Conservation (phyloP, 345 rosid genomes). For the rapeseed (Brassica napus) region Da-Ae NC_063451.1:30631001-30631500, state of each 20-base stretch:
- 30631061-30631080: not conserved
- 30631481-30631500: conserved; percentile 93
- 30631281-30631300: too few relatives aligned
- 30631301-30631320: not conserved
- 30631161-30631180: not conserved
- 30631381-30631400: conserved; percentile 7
- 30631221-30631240: too few relatives aligned
- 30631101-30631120: not conserved
- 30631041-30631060: not conserved
- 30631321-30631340: not conserved
- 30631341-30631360: not conserved
- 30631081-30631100: not conserved
- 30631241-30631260: too few relatives aligned
- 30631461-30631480: conserved; percentile 95
- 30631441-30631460: conserved; percentile 98
- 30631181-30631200: too few relatives aligned
- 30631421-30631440: conserved; percentile 90
- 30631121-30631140: not conserved
- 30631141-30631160: not conserved
- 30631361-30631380: not conserved
- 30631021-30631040: not conserved
- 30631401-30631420: conserved; percentile 63
- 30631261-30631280: too few relatives aligned
- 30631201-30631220: too few relatives aligned
- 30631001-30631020: conserved; percentile 55